Conservation (phyloP, 1,284 basidiomycete species). For the Ustilago esculenta region DNA sequence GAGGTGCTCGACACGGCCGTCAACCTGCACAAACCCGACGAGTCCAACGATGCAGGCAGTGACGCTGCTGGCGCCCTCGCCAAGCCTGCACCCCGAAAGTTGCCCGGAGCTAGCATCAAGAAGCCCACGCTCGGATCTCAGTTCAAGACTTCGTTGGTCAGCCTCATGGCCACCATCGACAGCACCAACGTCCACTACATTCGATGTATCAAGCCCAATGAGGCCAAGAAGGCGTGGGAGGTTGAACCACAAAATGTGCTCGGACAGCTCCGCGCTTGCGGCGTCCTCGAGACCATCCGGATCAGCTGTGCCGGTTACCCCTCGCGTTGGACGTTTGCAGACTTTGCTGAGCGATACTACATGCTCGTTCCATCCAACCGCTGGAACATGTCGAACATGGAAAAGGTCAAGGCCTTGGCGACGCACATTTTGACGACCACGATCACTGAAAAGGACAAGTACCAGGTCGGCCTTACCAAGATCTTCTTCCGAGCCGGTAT, state of each 20-base stretch:
- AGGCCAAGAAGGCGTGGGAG: conserved; percentile 94
- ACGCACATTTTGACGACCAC: conserved; percentile 84
- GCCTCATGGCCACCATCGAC: conserved; percentile 95
- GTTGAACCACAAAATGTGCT: conserved; percentile 95
- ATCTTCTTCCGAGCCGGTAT: conserved; percentile 99
- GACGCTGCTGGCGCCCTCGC: conserved; percentile 17
- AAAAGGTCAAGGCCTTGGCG: conserved; percentile 76
- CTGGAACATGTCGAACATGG: conserved; percentile 73
- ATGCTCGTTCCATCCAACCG: conserved; percentile 88
- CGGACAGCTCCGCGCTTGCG: conserved; percentile 93
- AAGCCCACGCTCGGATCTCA: conserved; percentile 98
- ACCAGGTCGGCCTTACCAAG: conserved; percentile 95
- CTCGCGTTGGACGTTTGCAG: conserved; percentile 97
- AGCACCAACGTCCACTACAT: conserved; percentile 99
- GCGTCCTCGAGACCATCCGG: conserved; percentile 98
- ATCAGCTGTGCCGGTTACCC: conserved; percentile 99
- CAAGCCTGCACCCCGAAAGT: conserved; percentile 47
- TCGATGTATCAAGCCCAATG: conserved; percentile 99
- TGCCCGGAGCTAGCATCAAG: conserved; percentile 75
- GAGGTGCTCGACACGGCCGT: conserved; percentile 80
- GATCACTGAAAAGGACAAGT: conserved; percentile 92
- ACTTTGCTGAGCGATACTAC: conserved; percentile 99
- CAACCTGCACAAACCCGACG: conserved; percentile 48
- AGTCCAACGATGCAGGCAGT: conserved; percentile 20
- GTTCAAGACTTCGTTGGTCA: conserved; percentile 94